Evolutionary conservation across 2,329 filamentous ascomycete genomes (phyloP).

Genomic region (Dothideomycetes sp.): DNA sequence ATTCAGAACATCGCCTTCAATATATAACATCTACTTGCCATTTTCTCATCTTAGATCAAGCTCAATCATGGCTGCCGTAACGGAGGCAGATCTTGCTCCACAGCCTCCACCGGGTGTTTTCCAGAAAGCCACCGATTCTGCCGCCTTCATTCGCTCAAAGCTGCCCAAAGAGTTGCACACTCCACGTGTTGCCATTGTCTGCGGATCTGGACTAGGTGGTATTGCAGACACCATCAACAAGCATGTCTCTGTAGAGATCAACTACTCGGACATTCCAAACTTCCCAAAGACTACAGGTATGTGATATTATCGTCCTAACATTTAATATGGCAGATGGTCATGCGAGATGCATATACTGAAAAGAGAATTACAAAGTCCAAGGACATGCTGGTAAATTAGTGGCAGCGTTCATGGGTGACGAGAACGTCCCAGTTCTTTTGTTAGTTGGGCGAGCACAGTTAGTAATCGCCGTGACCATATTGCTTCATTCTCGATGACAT

Average conservation of each 20-base stretch:
- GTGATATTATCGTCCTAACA: too few relatives aligned
- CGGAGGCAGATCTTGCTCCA: neutral
- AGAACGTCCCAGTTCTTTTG: constrained; percentile 46
- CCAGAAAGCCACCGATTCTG: constrained; percentile 37
- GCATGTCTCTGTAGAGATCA: constrained; percentile 37
- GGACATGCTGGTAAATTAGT: constrained; percentile 57
- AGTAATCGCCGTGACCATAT: constrained; percentile 22
- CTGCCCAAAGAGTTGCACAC: constrained; percentile 35
- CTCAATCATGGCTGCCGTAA: constrained; percentile 12
- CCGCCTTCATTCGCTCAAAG: constrained; percentile 35
- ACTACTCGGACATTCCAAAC: constrained; percentile 49
- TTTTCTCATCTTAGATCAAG: neutral
- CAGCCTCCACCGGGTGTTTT: constrained; percentile 19
- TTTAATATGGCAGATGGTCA: neutral
- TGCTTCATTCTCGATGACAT: constrained; percentile 1
- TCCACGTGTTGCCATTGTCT: constrained; percentile 52
- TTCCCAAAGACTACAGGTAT: constrained; percentile 51
- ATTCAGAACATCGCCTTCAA: too few relatives aligned
- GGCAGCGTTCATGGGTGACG: constrained; percentile 46
- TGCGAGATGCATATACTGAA: too few relatives aligned
- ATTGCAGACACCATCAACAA: constrained; percentile 45
- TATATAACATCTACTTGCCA: neutral
- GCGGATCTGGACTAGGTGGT: constrained; percentile 53
- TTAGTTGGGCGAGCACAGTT: constrained; percentile 56
- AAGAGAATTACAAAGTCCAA: too few relatives aligned